phyloP scores from a whole-genome alignment of 768 basidiomycete genomes.

The Podaxis sp. region DNA sequence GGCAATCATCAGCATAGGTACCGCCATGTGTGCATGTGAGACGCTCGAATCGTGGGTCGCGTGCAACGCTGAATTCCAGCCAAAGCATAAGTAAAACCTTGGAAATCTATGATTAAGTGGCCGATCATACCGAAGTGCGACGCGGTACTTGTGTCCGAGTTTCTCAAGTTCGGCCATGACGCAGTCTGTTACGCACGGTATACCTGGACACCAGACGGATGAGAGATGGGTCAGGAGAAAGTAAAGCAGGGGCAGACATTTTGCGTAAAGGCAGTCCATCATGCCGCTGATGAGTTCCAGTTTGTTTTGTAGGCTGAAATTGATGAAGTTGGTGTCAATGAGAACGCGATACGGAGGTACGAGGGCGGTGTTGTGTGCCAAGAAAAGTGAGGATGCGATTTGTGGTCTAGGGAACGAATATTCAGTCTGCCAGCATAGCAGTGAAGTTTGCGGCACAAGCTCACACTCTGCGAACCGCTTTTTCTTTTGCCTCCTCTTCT shows the following conservation, averaged over 20 bases:
- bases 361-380: conserved; percentile 92
- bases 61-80: conserved; percentile 68
- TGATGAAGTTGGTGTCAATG: conserved; percentile 99
- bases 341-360: conserved; percentile 96
- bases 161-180: conserved; percentile 99
- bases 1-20: conserved; percentile 99
- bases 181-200: conserved; percentile 98
- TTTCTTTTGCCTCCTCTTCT: conserved; percentile 74
- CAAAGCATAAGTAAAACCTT: conserved; percentile 10
- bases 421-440: background rate
- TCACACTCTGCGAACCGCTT: conserved; percentile 75
- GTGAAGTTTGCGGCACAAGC: conserved; percentile 23
- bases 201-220: conserved; percentile 50
- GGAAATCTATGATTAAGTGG: background rate
- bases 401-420: conserved; percentile 52
- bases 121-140: conserved; percentile 79
- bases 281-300: conserved; percentile 94
- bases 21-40: conserved; percentile 89
- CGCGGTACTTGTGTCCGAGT: conserved; percentile 89
- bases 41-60: conserved; percentile 95
- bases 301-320: conserved; percentile 97
- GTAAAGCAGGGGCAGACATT: conserved; percentile 53
- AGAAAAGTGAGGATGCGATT: conserved; percentile 87
- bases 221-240: background rate
- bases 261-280: conserved; percentile 99